Evolutionary conservation across 2,329 filamentous ascomycete genomes (phyloP).

Genomic region (Diaporthe helianthi): DNA sequence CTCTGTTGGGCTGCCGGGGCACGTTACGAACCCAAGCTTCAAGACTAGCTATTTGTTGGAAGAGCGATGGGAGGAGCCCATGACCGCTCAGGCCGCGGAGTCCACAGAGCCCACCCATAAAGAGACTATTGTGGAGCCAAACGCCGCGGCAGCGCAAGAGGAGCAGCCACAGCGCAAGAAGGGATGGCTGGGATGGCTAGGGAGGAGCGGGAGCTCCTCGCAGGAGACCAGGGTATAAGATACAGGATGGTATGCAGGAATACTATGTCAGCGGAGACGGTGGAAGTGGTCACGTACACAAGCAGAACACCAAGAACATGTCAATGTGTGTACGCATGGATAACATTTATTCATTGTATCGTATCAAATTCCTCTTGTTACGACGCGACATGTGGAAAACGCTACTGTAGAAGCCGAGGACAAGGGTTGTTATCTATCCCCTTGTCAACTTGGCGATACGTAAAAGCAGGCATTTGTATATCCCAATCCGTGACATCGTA

Average conservation of each 20-base stretch:
- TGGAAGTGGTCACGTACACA: not conserved
- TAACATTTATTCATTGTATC: slow-evolving; percentile 13
- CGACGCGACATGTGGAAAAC: not conserved
- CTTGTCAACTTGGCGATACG: slow-evolving; percentile 20
- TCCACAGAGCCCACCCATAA: not conserved
- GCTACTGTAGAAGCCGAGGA: slow-evolving; percentile 8
- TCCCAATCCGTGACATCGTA: not conserved
- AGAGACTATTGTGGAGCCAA: not conserved
- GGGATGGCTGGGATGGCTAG: slow-evolving; percentile 30
- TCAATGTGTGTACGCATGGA: not conserved
- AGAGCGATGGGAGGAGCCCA: not conserved
- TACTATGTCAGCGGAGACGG: not conserved
- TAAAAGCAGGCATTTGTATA: slow-evolving; percentile 26
- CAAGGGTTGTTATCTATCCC: not conserved
- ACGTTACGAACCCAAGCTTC: slow-evolving; percentile 26
- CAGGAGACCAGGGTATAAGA: slow-evolving; percentile 30
- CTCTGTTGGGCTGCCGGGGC: slow-evolving; percentile 46
- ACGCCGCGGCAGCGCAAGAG: not conserved
- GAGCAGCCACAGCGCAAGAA: slow-evolving; percentile 18
- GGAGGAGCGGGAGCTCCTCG: slow-evolving; percentile 21
- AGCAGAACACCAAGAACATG: slow-evolving; percentile 9
- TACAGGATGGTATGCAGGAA: not conserved
- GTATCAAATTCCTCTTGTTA: not conserved
- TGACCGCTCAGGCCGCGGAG: not conserved
- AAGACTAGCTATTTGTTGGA: slow-evolving; percentile 29